Conservation (phyloP, 306 rosid species). For the Vachellia pachyceras region DNA sequence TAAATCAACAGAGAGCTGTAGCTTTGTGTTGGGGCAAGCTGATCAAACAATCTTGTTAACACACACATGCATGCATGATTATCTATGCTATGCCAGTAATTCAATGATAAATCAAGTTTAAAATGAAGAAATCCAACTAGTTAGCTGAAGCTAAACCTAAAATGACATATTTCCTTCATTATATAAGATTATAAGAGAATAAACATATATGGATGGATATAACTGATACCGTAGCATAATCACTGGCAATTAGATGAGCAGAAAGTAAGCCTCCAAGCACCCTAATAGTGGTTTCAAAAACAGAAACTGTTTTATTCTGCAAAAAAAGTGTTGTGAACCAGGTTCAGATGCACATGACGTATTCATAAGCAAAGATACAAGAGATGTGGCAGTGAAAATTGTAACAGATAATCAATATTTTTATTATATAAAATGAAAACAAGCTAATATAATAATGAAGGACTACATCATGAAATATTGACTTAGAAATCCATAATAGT, state of each 20-base stretch:
- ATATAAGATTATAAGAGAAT: conserved; percentile 18
- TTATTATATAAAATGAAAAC: neutral
- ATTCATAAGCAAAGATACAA: neutral
- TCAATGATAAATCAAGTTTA: neutral
- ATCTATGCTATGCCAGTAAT: neutral
- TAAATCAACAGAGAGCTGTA: neutral
- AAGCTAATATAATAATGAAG: neutral
- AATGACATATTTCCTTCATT: neutral
- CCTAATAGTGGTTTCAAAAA: conserved; percentile 91
- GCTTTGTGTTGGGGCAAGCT: too few relatives aligned
- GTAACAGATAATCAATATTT: neutral
- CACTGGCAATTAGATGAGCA: conserved; percentile 89
- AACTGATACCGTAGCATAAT: conserved; percentile 82
- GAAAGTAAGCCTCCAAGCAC: conserved; percentile 93
- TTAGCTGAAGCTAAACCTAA: neutral
- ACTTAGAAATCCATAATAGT: neutral
- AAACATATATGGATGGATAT: neutral
- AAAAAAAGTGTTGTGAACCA: conserved; percentile 21
- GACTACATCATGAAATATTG: neutral
- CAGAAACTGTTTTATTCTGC: conserved; percentile 95
- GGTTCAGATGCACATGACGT: conserved; percentile 9
- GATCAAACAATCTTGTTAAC: too few relatives aligned
- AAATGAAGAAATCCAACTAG: neutral
- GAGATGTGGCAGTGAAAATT: neutral
- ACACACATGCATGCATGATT: neutral